Base-by-base conservation (phyloP, 2,329 filamentous ascomycete species). In the Aspergillus viridinutans region DNA sequence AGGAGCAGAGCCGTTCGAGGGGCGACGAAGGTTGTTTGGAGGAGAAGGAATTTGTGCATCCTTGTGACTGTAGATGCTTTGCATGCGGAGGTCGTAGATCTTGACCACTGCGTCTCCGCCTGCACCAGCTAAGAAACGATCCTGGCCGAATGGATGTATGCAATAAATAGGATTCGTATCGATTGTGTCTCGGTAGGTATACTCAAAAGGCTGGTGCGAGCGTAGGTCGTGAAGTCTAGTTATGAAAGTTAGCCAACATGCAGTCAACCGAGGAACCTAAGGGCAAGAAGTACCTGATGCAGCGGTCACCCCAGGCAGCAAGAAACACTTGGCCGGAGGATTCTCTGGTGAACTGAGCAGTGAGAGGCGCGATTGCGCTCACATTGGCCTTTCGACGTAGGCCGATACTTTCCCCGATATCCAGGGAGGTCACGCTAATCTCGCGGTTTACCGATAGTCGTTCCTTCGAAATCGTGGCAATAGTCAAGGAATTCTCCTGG, bases 121-220 rank as follows among this genome's bases (percentile, higher is more conserved):
- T 1, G 80, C 79, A 25, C 85, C 85, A 10, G 80, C 82, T 8
- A 86, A 66, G 54, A 88, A 79, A 2, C 79, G 76, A 61, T 86
- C 81, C 21, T 79, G 77, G 1, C 83, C 83, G 52, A 85, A 79
- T 0, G 80, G 72, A 1, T 82, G 77, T 17, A 88, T 75, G 21
- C 82, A 82, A 65, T 86, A 86, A 6, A 86, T 78, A 0, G 83
- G 76, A 20, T 81, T 82, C 58, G 81, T 76, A 61, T 87, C 84
- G 3, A 83, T 81, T 1, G 78, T 74, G 63, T 87, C 84, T 61
- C 70, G 69, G 66, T 81, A 87, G 14, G 74, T 72, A n/a, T 71
- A 70, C 53, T 82, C 80, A 48, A 75, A 79, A 12, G 74, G 70
- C 21, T 71, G 67, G 2, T 78, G 74, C 1, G 81, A 81, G 38